phyloP scores from a whole-genome alignment of 2,329 filamentous ascomycete species.

The Sclerotinia sclerotiorum region DNA sequence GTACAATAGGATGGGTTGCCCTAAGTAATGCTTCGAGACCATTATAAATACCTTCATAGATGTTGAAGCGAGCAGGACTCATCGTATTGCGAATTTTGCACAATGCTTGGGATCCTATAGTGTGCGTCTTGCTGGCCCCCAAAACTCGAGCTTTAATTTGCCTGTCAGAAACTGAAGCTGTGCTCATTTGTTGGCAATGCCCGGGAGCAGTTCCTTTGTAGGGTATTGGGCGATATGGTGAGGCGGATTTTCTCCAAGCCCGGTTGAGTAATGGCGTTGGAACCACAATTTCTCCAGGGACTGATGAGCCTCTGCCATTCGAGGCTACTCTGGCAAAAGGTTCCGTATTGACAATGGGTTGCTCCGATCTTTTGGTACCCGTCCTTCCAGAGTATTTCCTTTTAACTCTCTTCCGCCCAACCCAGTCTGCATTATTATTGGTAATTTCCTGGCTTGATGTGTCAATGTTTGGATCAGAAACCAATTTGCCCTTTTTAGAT shows the following conservation, averaged over 20 bases:
- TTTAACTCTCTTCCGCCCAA: slow-evolving; percentile 33
- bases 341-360: not conserved
- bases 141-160: not conserved
- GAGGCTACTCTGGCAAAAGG: not conserved
- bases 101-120: slow-evolving; percentile 39
- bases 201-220: not conserved
- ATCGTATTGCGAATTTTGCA: slow-evolving; percentile 40
- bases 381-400: slow-evolving; percentile 37
- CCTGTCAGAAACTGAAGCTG: not conserved
- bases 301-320: slow-evolving; percentile 12
- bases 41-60: slow-evolving; percentile 49
- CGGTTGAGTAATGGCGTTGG: slow-evolving; percentile 40
- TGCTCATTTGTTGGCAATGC: not conserved
- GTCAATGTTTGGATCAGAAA: not conserved
- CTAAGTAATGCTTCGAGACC: slow-evolving; percentile 48
- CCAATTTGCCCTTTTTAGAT: slow-evolving; percentile 10
- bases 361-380: slow-evolving; percentile 14
- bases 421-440: not conserved
- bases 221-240: slow-evolving; percentile 8
- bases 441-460: not conserved
- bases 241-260: slow-evolving; percentile 18
- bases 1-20: slow-evolving; percentile 41
- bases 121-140: slow-evolving; percentile 24
- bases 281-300: slow-evolving; percentile 38
- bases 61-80: slow-evolving; percentile 39